Base-by-base conservation (phyloP, 139 green algal genomes). In the Marvania coccoides region DNA sequence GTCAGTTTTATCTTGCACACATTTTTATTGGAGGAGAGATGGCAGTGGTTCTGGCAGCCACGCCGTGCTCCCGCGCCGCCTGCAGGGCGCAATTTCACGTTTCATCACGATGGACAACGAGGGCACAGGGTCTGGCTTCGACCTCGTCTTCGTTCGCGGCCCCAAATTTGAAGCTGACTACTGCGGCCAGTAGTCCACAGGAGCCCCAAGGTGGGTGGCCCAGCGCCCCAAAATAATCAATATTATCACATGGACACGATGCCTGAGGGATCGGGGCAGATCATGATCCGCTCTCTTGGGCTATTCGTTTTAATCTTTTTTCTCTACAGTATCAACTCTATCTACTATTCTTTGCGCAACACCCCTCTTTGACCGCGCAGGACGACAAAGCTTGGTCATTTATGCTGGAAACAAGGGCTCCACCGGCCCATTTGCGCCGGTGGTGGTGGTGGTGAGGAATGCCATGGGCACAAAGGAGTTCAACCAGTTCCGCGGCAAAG, bases 401-500 rank as follows among this genome's bases (percentile, higher is more conserved):
- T 19, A 61, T 28, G 71, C 71, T 6, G 93, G 87, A 29, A 98
- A 98, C 83, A 84, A 83, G 24, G 77, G 70, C 12, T 72, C 80
- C 0, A 78, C 59, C 29, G 94, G 94, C 1, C 70, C 87, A 8
- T 99, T 99, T 76, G 83, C 91, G 2, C 94, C 94, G 0, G 58
- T 97, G 5, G 94, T 99, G 9, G 39, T 80, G 1, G 67, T 97
- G 5, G 74, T 82, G 1, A 75, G 89, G 37, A 82, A 90, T 40
- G 64, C 82, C 0, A 80, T 98, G 19, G 94, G 94, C n/a, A 76
- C 87, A 39, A 97, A 98, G 74, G 69, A 91, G 23, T 98, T 99
- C 76, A 98, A 98, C 82, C 78, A 97, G 75, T 63, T 99, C 0
- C 75, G 94, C 28, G 94, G 94, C 30, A 98, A 98, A 80, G 91